These are phyloP conservation scores for Hanseniaspora uvarum DNA, from an alignment of 1,139 yeast species.

Conservation along the genomic window DNA sequence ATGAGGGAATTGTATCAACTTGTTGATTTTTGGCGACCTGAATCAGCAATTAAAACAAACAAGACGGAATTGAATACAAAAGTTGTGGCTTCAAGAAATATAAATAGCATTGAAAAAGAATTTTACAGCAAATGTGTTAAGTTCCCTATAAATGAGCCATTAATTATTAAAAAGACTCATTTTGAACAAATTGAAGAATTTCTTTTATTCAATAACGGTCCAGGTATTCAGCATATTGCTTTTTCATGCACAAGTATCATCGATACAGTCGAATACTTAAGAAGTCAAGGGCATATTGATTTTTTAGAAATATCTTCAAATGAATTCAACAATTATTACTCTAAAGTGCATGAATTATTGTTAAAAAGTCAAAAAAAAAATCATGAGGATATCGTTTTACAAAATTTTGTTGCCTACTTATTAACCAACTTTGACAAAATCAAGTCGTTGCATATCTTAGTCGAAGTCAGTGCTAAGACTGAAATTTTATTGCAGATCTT, in stretches of 20 bases:
- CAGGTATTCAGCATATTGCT: conserved; percentile 80
- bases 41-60: conserved; percentile 1
- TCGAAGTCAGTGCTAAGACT: conserved; percentile 64
- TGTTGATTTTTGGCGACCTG: conserved; percentile 10
- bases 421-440: conserved; percentile 32
- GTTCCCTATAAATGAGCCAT: conserved; percentile 82
- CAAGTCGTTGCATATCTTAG: conserved; percentile 44
- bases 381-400: conserved; percentile 35
- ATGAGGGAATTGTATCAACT: neutral
- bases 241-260: conserved; percentile 52
- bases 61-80: conserved; percentile 10
- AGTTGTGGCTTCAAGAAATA: neutral
- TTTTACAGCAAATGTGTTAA: conserved; percentile 47
- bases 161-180: conserved; percentile 42
- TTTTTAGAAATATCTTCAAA: conserved; percentile 43
- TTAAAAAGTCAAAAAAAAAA: conserved; percentile 34
- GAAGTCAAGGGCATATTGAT: conserved; percentile 49
- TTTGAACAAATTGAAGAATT: conserved; percentile 75
- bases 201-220: conserved; percentile 60
- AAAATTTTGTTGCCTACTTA: neutral
- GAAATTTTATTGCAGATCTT: conserved; percentile 53
- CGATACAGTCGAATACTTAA: conserved; percentile 43
- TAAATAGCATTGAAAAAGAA: conserved; percentile 49
- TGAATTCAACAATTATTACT: conserved; percentile 45
- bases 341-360: conserved; percentile 39